Percentiles rank a stretch among this genome's conserved stretches.
phyloP scores from a whole-genome alignment of 202 grass and related monocot species.

The Bolboschoenoplectus hybrid region DNA sequence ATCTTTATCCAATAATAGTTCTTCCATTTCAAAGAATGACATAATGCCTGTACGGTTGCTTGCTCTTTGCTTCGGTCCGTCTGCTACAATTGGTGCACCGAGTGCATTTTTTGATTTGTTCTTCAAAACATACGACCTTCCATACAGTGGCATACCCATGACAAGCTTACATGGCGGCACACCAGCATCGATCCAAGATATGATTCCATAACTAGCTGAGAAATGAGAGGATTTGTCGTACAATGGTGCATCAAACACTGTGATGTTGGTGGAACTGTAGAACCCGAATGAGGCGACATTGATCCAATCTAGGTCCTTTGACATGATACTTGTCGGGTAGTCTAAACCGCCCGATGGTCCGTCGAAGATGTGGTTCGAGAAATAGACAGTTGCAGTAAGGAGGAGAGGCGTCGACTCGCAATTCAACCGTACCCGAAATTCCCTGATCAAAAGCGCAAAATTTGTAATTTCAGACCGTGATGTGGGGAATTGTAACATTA shows the following conservation, averaged over 20 bases:
- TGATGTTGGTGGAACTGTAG: slow-evolving; percentile 32
- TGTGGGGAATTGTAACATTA: slow-evolving; percentile 61
- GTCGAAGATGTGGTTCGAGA: slow-evolving; percentile 77
- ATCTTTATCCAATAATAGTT: slow-evolving; percentile 37
- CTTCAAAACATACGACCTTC: slow-evolving; percentile 70
- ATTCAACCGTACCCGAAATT: slow-evolving; percentile 50
- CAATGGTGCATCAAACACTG: slow-evolving; percentile 69
- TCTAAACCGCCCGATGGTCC: slow-evolving; percentile 43
- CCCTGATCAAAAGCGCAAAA: slow-evolving; percentile 55
- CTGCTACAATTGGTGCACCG: slow-evolving; percentile 59
- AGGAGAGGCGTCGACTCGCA: slow-evolving; percentile 49
- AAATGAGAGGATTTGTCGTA: slow-evolving; percentile 77
- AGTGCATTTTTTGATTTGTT: slow-evolving; percentile 67
- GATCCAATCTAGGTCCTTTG: slow-evolving; percentile 65
- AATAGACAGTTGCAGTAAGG: slow-evolving; percentile 76
- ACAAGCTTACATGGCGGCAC: slow-evolving; percentile 66
- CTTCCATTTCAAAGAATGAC: slow-evolving; percentile 77
- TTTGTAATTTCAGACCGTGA: slow-evolving; percentile 59
- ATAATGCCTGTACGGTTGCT: slow-evolving; percentile 65
- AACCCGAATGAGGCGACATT: slow-evolving; percentile 70
- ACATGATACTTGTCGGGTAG: slow-evolving; percentile 62
- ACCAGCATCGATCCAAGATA: slow-evolving; percentile 82
- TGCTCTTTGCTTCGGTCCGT: slow-evolving; percentile 64
- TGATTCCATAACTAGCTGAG: slow-evolving; percentile 77
- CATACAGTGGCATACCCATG: slow-evolving; percentile 75